These are phyloP conservation scores for Russula brevipes DNA, from an alignment of 768 basidiomycete genomes.

Conservation along the genomic window DNA sequence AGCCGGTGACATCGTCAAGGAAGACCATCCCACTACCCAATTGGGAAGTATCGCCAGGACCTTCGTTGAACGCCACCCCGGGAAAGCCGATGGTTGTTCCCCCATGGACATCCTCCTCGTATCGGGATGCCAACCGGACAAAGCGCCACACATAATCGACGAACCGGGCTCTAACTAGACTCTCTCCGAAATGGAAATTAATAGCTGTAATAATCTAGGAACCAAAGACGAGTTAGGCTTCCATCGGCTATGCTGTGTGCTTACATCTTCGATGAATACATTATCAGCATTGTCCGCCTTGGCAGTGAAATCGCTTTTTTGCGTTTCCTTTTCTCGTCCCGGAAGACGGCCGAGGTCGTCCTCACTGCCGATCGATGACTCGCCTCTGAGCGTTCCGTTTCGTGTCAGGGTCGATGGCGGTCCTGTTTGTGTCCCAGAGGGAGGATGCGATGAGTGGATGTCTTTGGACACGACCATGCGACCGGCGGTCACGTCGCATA, in stretches of 20 bases:
- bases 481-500: conserved; percentile 86
- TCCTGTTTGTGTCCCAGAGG: conserved; percentile 32
- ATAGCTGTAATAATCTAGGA: conserved; percentile 77
- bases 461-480: conserved; percentile 86
- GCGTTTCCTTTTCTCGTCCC: conserved; percentile 41
- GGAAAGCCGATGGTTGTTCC: conserved; percentile 73
- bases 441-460: conserved; percentile 49
- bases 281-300: conserved; percentile 68
- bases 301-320: conserved; percentile 49
- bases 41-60: conserved; percentile 37
- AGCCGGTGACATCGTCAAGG: conserved; percentile 58
- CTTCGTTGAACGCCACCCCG: conserved; percentile 47
- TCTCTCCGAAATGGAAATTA: conserved; percentile 88
- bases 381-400: conserved; percentile 59
- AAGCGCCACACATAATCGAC: conserved; percentile 86
- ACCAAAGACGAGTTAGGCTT: neutral
- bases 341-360: conserved; percentile 61
- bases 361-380: conserved; percentile 57
- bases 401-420: conserved; percentile 46
- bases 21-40: conserved; percentile 84
- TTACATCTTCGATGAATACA: conserved; percentile 89
- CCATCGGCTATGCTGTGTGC: conserved; percentile 31
- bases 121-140: conserved; percentile 81
- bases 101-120: conserved; percentile 78
- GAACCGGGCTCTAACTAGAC: conserved; percentile 80